Base-by-base conservation (phyloP, 2,329 filamentous ascomycete genomes). In the Sporothrix humicola region DNA sequence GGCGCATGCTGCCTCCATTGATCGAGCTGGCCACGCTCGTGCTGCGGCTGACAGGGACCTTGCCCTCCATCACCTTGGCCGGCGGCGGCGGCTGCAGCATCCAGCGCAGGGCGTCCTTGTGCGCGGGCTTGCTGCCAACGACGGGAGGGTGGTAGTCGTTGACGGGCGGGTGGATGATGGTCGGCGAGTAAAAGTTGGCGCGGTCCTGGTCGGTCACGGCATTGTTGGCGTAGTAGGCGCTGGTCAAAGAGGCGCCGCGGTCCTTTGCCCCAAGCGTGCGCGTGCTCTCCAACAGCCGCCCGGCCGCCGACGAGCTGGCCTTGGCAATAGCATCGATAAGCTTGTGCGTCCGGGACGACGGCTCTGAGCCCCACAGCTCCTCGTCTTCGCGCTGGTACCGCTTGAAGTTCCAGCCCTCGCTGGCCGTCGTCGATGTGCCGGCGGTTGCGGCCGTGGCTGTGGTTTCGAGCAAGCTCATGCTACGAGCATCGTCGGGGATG, bases 81-180 rank as follows among this genome's bases (percentile, higher is more conserved):
- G 91, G 89, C n/a, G 95, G 95, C 0, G 94, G 94, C 1, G 95
- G 95, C 79, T 97, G 93, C 70, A 97, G 85, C 94, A 98, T 97
- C 95, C 95, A 98, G 79, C 87, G 88, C 72, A 92, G 91, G 74
- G 93, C 93, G 72, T 90, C 89, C 79, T 85, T 89, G 79, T 88
- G 90, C 52, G 86, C 87, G 15, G 91, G 92, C 73, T 89, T 92
- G 82, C 90, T 93, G 81, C 89, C 93, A 75, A 96, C 92, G 70
- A 97, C 91, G 2, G 94, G 93, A 5, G 93, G 93, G 80, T 97
- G 93, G 74, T 95, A 88, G 75, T 97, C 93, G 82, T 97, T 96
- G 78, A 97, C 90, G 3, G 93, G 93, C 8, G 91, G 93, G 78
- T 91, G 91, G 74, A 82, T 84, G 3, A 77, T 56, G 52, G 86